Percentiles rank a stretch among this genome's conserved stretches.
Evolutionary conservation across 176 grass and related monocot species (phyloP).

Genomic region (Thalia dealbata): DNA sequence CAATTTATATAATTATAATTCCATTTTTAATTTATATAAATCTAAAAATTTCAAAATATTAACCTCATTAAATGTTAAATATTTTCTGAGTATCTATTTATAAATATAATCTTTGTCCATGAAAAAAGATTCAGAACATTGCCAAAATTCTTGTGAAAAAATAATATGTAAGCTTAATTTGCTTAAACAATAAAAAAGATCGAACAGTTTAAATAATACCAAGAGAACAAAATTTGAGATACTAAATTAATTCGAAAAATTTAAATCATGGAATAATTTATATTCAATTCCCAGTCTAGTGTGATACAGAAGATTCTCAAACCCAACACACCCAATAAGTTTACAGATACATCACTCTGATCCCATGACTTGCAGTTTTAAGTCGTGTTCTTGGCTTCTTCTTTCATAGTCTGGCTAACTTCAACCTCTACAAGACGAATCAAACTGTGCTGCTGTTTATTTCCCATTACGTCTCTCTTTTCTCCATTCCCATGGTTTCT

Average conservation of each 20-base stretch:
- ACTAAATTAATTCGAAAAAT: not conserved
- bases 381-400: not conserved
- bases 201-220: too few species aligned
- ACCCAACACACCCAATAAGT: not conserved
- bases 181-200: too few species aligned
- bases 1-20: too few species aligned
- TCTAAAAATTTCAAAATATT: too few species aligned
- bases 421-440: not conserved
- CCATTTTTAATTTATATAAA: too few species aligned
- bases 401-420: not conserved
- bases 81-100: too few species aligned
- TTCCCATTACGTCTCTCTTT: conserved; percentile 26
- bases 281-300: not conserved
- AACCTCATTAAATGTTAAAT: too few species aligned
- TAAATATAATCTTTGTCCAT: too few species aligned
- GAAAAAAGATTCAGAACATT: too few species aligned
- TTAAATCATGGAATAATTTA: not conserved
- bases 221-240: not conserved
- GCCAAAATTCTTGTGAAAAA: too few species aligned
- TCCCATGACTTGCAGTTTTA: not conserved
- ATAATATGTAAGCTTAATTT: too few species aligned
- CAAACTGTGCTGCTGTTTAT: conserved; percentile 7
- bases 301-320: not conserved
- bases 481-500: conserved; percentile 90
- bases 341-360: not conserved